phyloP scores from a whole-genome alignment of 495 filamentous ascomycete species.

The Astrocystis sublimbata region DNA sequence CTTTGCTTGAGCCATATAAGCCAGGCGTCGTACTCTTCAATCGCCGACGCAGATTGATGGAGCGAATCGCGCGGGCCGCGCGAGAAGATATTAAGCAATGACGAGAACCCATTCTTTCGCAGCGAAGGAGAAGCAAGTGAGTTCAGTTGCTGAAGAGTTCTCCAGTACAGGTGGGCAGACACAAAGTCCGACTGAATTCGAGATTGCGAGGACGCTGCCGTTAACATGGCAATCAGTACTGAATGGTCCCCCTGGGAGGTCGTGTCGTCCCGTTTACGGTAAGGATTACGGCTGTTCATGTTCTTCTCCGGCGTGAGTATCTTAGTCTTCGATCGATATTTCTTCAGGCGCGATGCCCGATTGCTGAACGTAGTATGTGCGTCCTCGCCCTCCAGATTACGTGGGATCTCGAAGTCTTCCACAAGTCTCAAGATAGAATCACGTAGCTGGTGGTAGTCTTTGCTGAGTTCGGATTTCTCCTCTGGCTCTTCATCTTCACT shows the following conservation, averaged over 20 bases:
- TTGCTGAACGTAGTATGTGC: constrained; percentile 63
- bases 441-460: constrained; percentile 80
- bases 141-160: constrained; percentile 63
- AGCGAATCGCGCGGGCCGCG: constrained; percentile 68
- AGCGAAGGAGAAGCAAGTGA: constrained; percentile 63
- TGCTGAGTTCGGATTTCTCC: constrained; percentile 68
- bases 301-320: constrained; percentile 48
- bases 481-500: constrained; percentile 68
- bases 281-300: constrained; percentile 58
- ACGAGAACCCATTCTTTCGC: constrained; percentile 63
- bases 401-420: constrained; percentile 74
- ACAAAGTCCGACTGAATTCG: constrained; percentile 69
- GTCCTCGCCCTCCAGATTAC: constrained; percentile 55
- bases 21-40: constrained; percentile 75
- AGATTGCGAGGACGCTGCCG: constrained; percentile 66
- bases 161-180: constrained; percentile 68
- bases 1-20: constrained; percentile 73
- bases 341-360: constrained; percentile 54
- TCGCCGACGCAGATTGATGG: constrained; percentile 62
- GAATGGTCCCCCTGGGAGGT: constrained; percentile 35
- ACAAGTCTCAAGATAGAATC: constrained; percentile 80
- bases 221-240: constrained; percentile 66
- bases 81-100: constrained; percentile 70
- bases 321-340: constrained; percentile 51
- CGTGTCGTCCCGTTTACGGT: constrained; percentile 44